phyloP scores from a whole-genome alignment of 768 basidiomycete genomes.

The Serendipita indica region DNA sequence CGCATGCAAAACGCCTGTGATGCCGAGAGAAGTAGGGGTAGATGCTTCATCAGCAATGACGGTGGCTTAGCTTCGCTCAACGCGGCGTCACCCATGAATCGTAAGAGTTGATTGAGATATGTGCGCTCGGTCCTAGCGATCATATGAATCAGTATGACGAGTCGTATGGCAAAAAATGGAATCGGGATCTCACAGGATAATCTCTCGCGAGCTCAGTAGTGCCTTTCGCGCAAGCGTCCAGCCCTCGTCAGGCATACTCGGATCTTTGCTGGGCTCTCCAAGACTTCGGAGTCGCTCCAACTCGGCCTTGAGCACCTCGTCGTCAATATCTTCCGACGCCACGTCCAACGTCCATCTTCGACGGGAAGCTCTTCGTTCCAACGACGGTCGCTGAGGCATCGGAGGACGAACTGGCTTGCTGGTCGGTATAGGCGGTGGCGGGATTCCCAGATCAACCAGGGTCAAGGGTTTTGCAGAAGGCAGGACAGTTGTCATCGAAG shows the following conservation, averaged over 20 bases:
- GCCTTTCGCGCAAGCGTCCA: slow-evolving; percentile 29
- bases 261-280: neutral
- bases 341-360: slow-evolving; percentile 5
- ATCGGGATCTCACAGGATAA: slow-evolving; percentile 26
- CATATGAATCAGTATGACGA: neutral
- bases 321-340: slow-evolving; percentile 9
- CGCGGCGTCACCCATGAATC: slow-evolving; percentile 20
- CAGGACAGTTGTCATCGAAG: neutral
- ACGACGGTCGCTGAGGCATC: neutral
- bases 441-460: neutral
- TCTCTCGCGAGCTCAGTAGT: slow-evolving; percentile 33
- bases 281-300: neutral
- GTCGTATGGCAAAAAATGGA: neutral
- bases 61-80: slow-evolving; percentile 24
- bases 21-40: slow-evolving; percentile 34
- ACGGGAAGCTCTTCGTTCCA: neutral
- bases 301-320: neutral
- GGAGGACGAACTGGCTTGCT: neutral
- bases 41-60: slow-evolving; percentile 35
- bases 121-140: neutral
- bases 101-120: neutral
- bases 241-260: slow-evolving; percentile 12
- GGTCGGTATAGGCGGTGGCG: neutral
- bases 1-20: slow-evolving; percentile 36
- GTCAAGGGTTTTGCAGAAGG: neutral